phyloP scores from a whole-genome alignment of 495 filamentous ascomycete genomes.

The Pyrenopolyporus hunteri region DNA sequence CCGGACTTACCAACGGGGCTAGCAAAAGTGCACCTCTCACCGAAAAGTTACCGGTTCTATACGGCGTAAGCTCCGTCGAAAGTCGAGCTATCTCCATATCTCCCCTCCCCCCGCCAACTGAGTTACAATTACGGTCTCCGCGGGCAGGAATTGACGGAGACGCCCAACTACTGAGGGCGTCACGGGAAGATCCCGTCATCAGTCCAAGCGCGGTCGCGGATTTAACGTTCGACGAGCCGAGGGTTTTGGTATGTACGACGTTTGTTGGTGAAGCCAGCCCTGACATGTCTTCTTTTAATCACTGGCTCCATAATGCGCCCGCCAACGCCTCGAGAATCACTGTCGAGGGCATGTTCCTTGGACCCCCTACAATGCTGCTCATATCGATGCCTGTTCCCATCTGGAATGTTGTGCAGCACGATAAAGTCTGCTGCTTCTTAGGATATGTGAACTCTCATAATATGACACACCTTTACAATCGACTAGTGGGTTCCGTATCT shows the following conservation, averaged over 20 bases:
- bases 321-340: conserved; percentile 56
- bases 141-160: conserved; percentile 47
- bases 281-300: conserved; percentile 63
- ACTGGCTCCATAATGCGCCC: conserved; percentile 60
- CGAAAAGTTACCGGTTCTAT: conserved; percentile 54
- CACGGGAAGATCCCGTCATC: conserved; percentile 47
- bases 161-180: conserved; percentile 36
- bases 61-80: conserved; percentile 56
- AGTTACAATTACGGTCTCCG: conserved; percentile 50
- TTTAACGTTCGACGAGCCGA: conserved; percentile 58
- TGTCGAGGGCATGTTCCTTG: conserved; percentile 65
- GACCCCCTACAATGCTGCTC: conserved; percentile 61
- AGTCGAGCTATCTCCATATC: conserved; percentile 53
- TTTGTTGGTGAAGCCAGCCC: conserved; percentile 63
- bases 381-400: conserved; percentile 62
- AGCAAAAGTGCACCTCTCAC: conserved; percentile 42
- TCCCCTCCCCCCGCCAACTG: conserved; percentile 45
- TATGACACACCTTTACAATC: conserved; percentile 61
- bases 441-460: conserved; percentile 63
- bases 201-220: conserved; percentile 51
- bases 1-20: conserved; percentile 51
- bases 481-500: conserved; percentile 53
- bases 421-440: conserved; percentile 63
- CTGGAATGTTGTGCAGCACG: conserved; percentile 62
- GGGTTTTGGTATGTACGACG: conserved; percentile 61